Base-by-base conservation (phyloP, 78 protist species). In the Chrysochromulina tobinii region DNA sequence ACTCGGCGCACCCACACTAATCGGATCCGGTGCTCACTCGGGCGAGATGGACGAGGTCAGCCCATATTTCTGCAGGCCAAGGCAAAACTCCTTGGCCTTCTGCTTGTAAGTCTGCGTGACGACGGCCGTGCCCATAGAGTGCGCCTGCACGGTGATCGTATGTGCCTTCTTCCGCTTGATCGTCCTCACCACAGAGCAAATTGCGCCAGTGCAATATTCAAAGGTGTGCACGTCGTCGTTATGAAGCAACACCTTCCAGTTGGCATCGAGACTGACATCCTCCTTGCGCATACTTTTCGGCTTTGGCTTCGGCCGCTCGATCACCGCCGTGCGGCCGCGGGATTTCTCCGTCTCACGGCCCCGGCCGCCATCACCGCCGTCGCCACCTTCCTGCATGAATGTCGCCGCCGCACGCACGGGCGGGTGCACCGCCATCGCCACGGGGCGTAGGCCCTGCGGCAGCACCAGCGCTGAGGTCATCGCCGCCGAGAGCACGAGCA, bases 51-150 rank as follows among this genome's bases (percentile, higher is more conserved):
- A 75, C 5, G 87, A 75, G 21, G 92, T 89, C 6, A 89, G 75
- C 17, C 92, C 92, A 6, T n/a, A 66, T 88, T 89, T 73, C 54
- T 89, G 92, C 92, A 89, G 61, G 21, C 53, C 61, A 20, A 77
- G 20, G 77, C 92, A 75, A 88, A 77, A 89, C 73, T 61, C 23
- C 54, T 84, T 59, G 9, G 92, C 92, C 54, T 38, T 58, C 92
- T 89, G 92, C 92, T 89, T 89, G 81, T 73, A 89, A 21, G 92
- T 77, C 8, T 53, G 61, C 48, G 92, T 89, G 12, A 89, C 92
- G 50, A 88, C 77, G 53, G 92, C 85, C 15, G 79, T 7, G 89
- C 72, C 89, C 68, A 27, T 25, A 11, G 27, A 50, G 27, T 59
- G 72, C 72, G 14, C 77, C 21, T 88, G 69, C 81, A 69, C 17